phyloP scores from a whole-genome alignment of 331 rosid genomes.

The Spiraea crenata region DNA sequence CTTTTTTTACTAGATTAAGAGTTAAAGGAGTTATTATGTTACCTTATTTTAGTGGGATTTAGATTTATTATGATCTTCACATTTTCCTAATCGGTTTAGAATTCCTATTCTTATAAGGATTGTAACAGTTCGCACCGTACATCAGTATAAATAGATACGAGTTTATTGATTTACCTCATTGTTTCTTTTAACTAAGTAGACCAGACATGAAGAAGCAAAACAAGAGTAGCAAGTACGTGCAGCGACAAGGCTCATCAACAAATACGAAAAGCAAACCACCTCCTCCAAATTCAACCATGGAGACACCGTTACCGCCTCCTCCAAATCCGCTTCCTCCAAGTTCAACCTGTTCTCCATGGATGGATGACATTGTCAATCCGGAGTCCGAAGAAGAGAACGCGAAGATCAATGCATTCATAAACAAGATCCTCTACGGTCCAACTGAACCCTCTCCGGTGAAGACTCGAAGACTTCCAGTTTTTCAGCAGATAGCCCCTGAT shows the following conservation, averaged over 20 bases:
- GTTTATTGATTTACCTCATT: no score
- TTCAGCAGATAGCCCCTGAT: background rate
- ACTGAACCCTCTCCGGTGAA: background rate
- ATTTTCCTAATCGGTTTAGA: no score
- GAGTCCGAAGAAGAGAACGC: background rate
- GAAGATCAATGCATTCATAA: background rate
- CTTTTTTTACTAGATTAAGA: no score
- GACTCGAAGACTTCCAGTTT: constrained; percentile 13
- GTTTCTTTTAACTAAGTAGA: background rate
- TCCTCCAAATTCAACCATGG: background rate
- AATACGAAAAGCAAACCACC: background rate
- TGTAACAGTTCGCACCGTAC: no score
- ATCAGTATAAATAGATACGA: no score
- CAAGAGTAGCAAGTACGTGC: background rate
- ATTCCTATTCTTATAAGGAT: no score
- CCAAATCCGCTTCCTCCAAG: background rate
- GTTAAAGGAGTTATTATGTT: no score
- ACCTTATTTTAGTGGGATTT: no score
- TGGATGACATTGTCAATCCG: background rate
- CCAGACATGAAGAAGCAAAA: background rate
- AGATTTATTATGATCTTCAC: no score
- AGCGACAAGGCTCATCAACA: background rate
- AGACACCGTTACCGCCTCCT: no score
- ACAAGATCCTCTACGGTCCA: background rate
- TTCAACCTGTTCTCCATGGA: background rate